Percentiles rank a stretch among this genome's conserved stretches.
These are phyloP conservation scores for Sporothrix variecibatus DNA, from an alignment of 2,329 filamentous ascomycete genomes.

Conservation along the genomic window DNA sequence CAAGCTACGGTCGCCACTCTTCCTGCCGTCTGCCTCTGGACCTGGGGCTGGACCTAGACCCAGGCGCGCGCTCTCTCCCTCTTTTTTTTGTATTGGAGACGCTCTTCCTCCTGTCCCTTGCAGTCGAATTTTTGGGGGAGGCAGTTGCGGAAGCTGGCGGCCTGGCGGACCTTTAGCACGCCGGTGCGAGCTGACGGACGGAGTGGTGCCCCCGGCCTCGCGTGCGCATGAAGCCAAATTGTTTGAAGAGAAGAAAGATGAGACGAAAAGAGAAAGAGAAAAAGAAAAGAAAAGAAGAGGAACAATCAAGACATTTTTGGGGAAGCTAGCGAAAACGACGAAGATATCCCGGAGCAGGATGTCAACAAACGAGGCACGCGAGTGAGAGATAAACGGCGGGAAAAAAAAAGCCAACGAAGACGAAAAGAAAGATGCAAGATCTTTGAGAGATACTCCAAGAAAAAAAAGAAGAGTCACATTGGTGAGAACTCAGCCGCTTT, in stretches of 20 bases:
- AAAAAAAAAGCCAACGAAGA: too few species aligned
- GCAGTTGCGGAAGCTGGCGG: background rate
- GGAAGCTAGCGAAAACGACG: background rate
- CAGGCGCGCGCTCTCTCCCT: too few species aligned
- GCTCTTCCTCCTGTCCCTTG: background rate
- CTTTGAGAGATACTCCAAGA: too few species aligned
- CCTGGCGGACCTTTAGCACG: background rate
- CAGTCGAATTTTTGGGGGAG: too few species aligned
- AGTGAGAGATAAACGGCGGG: background rate
- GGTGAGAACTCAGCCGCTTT: background rate
- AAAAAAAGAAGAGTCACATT: background rate
- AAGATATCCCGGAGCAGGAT: slow-evolving; percentile 1
- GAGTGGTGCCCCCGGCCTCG: background rate
- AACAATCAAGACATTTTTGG: background rate
- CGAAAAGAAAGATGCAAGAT: background rate
- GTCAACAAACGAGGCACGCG: background rate
- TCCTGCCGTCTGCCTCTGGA: background rate
- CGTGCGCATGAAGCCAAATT: background rate
- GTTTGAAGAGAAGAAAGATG: background rate
- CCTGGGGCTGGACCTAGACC: background rate
- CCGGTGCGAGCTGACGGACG: slow-evolving; percentile 3
- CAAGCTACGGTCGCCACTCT: background rate
- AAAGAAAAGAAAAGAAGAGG: background rate
- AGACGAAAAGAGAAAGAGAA: background rate
- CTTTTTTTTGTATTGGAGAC: too few species aligned